phyloP scores from a whole-genome alignment of 108 stramenopile genomes.

The Cyclotella sp. region DNA sequence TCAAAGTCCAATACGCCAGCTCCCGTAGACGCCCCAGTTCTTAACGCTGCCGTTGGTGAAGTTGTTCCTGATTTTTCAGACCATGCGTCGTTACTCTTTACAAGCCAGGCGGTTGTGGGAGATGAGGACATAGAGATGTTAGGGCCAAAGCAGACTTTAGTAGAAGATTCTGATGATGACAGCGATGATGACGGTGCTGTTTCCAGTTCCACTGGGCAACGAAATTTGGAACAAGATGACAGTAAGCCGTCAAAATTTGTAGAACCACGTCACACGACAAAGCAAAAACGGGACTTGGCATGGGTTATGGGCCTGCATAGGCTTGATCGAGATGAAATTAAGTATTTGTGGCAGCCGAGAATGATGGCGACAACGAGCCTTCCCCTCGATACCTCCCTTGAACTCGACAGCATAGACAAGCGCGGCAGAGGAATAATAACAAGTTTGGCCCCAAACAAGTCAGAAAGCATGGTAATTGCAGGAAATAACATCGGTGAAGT shows the following conservation, averaged over 20 bases:
- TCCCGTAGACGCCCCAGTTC: too few relatives aligned
- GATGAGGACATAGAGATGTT: conserved; percentile 10
- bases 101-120: neutral
- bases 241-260: neutral
- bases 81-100: neutral
- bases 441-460: conserved; percentile 27
- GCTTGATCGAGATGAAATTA: conserved; percentile 8
- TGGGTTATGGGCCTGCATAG: conserved; percentile 37
- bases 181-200: neutral
- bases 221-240: neutral
- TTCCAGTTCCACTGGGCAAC: neutral
- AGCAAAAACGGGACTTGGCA: conserved; percentile 27
- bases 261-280: neutral
- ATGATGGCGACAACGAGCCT: conserved; percentile 32
- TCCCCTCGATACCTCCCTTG: neutral
- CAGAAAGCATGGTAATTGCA: conserved; percentile 28
- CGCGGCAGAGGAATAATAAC: neutral
- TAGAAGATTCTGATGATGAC: neutral
- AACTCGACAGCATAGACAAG: neutral
- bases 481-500: conserved; percentile 37
- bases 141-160: neutral
- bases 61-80: neutral
- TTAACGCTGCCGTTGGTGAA: too few relatives aligned
- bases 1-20: too few relatives aligned
- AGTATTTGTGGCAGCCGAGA: conserved; percentile 34